A percentile compares a stretch with the other conserved stretches of the same genome.
phyloP scores from a whole-genome alignment of 768 basidiomycete species.

The Termitomyces sp. region DNA sequence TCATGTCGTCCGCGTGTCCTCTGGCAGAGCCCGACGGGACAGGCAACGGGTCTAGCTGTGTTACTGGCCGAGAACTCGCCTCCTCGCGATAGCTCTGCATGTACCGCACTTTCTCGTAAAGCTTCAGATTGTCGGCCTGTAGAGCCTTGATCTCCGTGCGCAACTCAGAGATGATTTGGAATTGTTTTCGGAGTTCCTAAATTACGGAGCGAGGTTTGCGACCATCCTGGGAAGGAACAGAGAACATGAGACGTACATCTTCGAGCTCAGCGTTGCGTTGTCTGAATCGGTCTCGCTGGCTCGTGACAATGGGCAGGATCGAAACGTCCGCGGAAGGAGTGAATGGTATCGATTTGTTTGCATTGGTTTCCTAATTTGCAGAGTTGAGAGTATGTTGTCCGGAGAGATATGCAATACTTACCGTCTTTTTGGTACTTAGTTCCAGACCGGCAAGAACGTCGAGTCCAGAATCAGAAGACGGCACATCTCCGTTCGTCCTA shows the following conservation, averaged over 20 bases:
- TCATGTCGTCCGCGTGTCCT: conserved; percentile 68
- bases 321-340: conserved; percentile 75
- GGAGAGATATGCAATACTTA: conserved; percentile 21
- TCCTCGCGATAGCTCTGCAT: conserved; percentile 96
- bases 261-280: conserved; percentile 96
- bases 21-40: conserved; percentile 29
- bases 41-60: conserved; percentile 70
- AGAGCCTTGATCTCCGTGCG: conserved; percentile 88
- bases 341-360: conserved; percentile 16
- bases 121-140: conserved; percentile 93
- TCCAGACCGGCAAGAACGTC: conserved; percentile 77
- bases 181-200: conserved; percentile 93
- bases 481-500: conserved; percentile 32
- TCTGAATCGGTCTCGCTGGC: conserved; percentile 96
- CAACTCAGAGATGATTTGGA: conserved; percentile 91
- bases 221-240: no score
- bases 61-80: conserved; percentile 48
- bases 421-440: conserved; percentile 54
- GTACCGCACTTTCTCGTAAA: conserved; percentile 98
- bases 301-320: conserved; percentile 97
- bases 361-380: conserved; percentile 11
- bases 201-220: background rate
- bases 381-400: background rate
- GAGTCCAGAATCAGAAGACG: conserved; percentile 31
- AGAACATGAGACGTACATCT: conserved; percentile 54